phyloP scores from a whole-genome alignment of 345 rosid genomes.

The Euphorbia pulcherrima region DNA sequence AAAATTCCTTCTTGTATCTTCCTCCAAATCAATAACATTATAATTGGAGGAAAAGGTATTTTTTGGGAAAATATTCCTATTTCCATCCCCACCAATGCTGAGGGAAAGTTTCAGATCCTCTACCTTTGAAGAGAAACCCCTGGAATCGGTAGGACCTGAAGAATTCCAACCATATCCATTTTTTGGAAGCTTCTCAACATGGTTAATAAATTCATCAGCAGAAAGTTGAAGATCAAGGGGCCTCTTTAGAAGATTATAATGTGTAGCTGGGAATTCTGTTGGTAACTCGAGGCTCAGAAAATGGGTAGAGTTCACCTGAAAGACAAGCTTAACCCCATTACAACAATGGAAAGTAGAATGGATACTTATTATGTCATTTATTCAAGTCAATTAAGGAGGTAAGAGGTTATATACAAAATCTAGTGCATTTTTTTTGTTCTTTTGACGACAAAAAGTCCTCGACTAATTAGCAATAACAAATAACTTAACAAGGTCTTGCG shows the following conservation, averaged over 20 bases:
- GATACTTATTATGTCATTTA: not conserved
- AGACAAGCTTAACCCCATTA: conserved; percentile 10
- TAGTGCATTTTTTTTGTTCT: not conserved
- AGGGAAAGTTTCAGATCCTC: conserved; percentile 43
- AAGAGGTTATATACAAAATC: not conserved
- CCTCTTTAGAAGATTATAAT: conserved; percentile 19
- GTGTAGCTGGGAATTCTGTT: conserved; percentile 13
- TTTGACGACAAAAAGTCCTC: not conserved
- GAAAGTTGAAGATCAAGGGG: conserved; percentile 31
- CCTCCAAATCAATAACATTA: conserved; percentile 35
- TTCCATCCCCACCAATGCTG: conserved; percentile 21
- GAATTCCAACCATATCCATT: conserved; percentile 16
- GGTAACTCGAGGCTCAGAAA: conserved; percentile 14
- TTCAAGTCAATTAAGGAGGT: conserved; percentile 7
- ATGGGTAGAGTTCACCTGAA: conserved; percentile 27
- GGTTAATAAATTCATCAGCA: conserved; percentile 28
- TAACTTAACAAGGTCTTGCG: not conserved
- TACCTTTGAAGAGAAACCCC: conserved; percentile 10
- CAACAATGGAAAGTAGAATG: not conserved
- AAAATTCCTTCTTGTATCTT: conserved; percentile 11
- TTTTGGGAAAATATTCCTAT: conserved; percentile 12
- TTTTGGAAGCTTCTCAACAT: conserved; percentile 16
- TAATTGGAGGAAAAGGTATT: conserved; percentile 16
- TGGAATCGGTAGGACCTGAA: conserved; percentile 5
- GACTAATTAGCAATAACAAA: not conserved